Conservation (phyloP, 208 protist genomes). For the Kentomonas sorsogonicus region DNA sequence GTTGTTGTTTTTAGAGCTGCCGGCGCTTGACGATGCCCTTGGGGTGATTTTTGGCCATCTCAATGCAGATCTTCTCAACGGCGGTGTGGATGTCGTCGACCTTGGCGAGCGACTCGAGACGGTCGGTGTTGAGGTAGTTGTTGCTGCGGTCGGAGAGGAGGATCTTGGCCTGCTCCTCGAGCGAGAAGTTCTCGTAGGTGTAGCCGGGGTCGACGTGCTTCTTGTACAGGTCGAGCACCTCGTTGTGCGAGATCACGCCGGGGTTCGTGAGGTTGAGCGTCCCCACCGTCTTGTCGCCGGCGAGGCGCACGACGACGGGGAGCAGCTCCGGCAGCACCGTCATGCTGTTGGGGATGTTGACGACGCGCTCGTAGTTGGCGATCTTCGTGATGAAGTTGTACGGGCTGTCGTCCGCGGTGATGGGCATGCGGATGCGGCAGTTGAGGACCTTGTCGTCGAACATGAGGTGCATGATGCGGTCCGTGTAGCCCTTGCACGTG, state of each 20-base stretch:
- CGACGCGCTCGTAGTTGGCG: constrained; percentile 43
- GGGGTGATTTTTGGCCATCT: constrained; percentile 28
- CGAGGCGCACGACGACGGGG: constrained; percentile 32
- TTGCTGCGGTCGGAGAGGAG: constrained; percentile 38
- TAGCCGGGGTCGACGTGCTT: constrained; percentile 42
- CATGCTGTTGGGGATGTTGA: constrained; percentile 70
- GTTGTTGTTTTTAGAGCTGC: constrained; percentile 1
- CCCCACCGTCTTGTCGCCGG: constrained; percentile 27
- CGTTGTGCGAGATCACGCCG: constrained; percentile 50
- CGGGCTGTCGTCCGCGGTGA: constrained; percentile 38
- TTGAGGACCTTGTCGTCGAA: constrained; percentile 43
- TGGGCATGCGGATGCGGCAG: constrained; percentile 57
- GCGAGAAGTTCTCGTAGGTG: constrained; percentile 45
- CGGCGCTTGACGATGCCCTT: constrained; percentile 31
- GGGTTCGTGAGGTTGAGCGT: constrained; percentile 61
- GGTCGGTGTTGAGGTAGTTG: constrained; percentile 32
- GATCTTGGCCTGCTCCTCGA: constrained; percentile 59
- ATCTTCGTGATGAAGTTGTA: constrained; percentile 73
- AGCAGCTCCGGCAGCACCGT: constrained; percentile 49
- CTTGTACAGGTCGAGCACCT: constrained; percentile 49
- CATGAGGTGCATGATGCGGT: constrained; percentile 44
- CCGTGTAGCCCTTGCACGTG: constrained; percentile 56
- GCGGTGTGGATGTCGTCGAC: constrained; percentile 46
- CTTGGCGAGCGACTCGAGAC: constrained; percentile 21
- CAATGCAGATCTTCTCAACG: constrained; percentile 36